Evolutionary conservation across 2,329 filamentous ascomycete species (phyloP).

Genomic region (Elsinoe arachidis): DNA sequence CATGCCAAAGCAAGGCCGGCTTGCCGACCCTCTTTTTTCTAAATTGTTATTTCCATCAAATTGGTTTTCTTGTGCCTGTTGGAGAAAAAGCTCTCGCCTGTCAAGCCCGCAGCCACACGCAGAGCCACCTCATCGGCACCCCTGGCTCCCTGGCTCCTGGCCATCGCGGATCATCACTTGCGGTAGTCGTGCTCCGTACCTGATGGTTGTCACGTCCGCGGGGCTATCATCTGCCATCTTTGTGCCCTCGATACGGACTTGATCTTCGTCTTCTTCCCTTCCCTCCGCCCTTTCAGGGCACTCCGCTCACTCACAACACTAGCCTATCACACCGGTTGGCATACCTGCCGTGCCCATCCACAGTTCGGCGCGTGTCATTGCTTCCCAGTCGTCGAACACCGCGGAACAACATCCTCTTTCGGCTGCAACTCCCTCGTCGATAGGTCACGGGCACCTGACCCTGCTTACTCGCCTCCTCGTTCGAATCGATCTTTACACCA

Average conservation of each 20-base stretch:
- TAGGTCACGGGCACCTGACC: neutral
- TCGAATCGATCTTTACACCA: neutral
- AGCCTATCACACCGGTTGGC: neutral
- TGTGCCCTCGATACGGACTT: neutral
- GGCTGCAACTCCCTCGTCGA: neutral
- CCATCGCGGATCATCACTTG: slow-evolving; percentile 1
- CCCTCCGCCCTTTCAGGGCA: neutral
- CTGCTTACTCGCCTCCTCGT: neutral
- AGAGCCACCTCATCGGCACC: too few relatives aligned
- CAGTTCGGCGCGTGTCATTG: neutral
- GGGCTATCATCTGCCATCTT: neutral
- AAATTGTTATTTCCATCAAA: slow-evolving; percentile 11
- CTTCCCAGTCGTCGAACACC: neutral
- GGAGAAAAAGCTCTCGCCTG: neutral
- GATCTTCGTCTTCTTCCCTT: neutral
- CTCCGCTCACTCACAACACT: neutral
- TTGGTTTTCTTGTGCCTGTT: slow-evolving; percentile 12
- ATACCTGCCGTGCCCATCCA: neutral
- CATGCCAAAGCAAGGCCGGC: slow-evolving; percentile 9
- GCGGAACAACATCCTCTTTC: neutral
- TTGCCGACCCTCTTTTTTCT: neutral
- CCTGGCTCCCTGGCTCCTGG: neutral
- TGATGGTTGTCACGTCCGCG: neutral
- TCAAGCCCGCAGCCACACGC: neutral
- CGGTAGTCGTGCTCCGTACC: neutral